These are phyloP conservation scores for Cardiosporidium cionae DNA, from an alignment of 169 alveolate species.

Conservation along the genomic window DNA sequence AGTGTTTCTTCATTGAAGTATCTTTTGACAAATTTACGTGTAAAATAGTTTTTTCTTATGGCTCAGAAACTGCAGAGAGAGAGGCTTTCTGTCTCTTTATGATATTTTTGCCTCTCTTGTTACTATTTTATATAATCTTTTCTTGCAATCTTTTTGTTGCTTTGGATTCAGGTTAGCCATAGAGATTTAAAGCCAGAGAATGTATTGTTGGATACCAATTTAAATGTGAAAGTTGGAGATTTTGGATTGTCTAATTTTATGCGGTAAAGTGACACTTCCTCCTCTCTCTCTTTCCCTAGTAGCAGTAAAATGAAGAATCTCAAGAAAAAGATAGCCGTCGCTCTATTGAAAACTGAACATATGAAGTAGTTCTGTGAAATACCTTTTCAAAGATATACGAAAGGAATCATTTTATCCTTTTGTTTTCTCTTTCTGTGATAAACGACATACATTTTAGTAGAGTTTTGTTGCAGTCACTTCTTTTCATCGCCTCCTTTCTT, in stretches of 20 bases:
- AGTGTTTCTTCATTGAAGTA: too few relatives aligned
- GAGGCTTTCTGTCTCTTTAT: too few relatives aligned
- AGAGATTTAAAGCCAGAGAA: conserved; percentile 89
- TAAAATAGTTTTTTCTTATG: too few relatives aligned
- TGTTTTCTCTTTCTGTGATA: too few relatives aligned
- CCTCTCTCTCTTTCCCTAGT: background rate
- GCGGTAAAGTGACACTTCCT: conserved; percentile 16
- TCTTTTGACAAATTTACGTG: too few relatives aligned
- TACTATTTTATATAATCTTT: background rate
- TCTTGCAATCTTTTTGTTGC: background rate
- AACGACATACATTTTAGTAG: too few relatives aligned
- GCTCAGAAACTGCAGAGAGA: too few relatives aligned
- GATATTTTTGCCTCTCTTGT: background rate
- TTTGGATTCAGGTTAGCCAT: conserved; percentile 40
- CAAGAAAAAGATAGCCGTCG: background rate
- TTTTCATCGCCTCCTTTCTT: too few relatives aligned
- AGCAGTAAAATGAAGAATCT: background rate
- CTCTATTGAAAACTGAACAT: background rate
- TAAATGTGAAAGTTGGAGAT: conserved; percentile 83
- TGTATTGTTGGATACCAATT: conserved; percentile 63
- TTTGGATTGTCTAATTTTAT: conserved; percentile 74
- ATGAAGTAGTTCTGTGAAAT: background rate
- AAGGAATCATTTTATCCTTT: too few relatives aligned
- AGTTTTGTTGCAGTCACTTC: too few relatives aligned
- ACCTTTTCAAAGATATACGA: too few relatives aligned